Percentiles rank a stretch among this genome's conserved stretches.
Conservation (phyloP, 768 basidiomycete genomes). For the Podaxis sp. region DNA sequence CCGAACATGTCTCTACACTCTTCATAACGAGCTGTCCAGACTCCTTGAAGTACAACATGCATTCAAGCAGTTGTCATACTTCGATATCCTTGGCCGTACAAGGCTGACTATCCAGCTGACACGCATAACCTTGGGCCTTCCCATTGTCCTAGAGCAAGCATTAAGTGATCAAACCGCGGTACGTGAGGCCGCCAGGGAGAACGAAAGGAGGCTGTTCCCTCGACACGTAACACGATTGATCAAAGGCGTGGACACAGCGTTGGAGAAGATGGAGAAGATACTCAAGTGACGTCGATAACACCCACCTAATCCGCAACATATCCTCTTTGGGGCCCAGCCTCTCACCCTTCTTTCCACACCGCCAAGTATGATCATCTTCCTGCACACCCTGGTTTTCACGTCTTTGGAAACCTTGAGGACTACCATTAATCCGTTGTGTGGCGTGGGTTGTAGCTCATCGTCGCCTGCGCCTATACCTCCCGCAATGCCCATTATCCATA, state of each 20-base stretch:
- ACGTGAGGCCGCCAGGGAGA: constrained; percentile 12
- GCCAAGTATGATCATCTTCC: not conserved
- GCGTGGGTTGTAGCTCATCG: not conserved
- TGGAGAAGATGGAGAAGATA: constrained; percentile 64
- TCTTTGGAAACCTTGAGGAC: not conserved
- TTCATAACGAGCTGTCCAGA: constrained; percentile 68
- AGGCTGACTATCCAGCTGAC: constrained; percentile 74
- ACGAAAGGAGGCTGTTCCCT: constrained; percentile 40
- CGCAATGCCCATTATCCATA: not conserved
- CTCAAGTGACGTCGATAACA: constrained; percentile 26
- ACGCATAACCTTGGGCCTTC: constrained; percentile 70
- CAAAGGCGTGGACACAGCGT: constrained; percentile 53
- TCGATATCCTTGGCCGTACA: constrained; percentile 72
- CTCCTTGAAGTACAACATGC: constrained; percentile 80
- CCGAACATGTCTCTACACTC: constrained; percentile 68
- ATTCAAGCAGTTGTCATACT: constrained; percentile 70
- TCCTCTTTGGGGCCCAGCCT: not conserved
- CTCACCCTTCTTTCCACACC: not conserved
- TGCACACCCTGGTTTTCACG: not conserved
- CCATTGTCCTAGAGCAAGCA: constrained; percentile 69
- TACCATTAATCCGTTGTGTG: not conserved
- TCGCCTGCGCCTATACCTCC: not conserved
- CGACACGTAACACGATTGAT: constrained; percentile 56
- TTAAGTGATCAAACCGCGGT: constrained; percentile 40
- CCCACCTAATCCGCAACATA: not conserved